Base-by-base conservation (phyloP, 305 asterid genomes). In the Stenogyne calaminthoides region DNA sequence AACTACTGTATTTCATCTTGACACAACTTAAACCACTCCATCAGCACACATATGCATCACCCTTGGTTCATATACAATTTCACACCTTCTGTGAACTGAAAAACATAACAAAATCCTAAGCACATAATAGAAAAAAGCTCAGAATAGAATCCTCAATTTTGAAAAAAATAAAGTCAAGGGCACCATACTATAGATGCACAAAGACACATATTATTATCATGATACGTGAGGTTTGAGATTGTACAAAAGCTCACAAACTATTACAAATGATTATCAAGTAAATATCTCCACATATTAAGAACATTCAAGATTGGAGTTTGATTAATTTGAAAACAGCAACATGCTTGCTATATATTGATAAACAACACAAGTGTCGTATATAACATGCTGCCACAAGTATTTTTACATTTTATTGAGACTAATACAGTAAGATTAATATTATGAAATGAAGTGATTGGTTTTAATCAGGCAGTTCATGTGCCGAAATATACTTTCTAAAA, bases 121-220 rank as follows among this genome's bases (percentile, higher is more conserved):
- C 40, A 65, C 12, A 39, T 4, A 44, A 19, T 7, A 9, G n/a
- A 64, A 22, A 64, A 61, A 55, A 19, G 4, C 12, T 36, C 47
- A 40, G 59, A 57, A 42, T 32, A 74, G 20, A 57, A 74, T 58
- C 42, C 70, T 51, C 44, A 46, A 51, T 34, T 62, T 51, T 2
- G 40, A 72, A 40, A 63, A 25, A 3, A 0, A 3, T 32, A 3
- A 37, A 22, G 37, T 25, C 10, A 6, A 42, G 40, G 39, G 64
- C 44, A 34, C 37, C 55, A 18, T n/a, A 73, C 22, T 51, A 20
- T 67, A 60, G 63, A 36, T 14, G 54, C 54, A 18, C 5, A 46
- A 15, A 42, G 49, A 42, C 25, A 46, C 69, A 32, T 27, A 57
- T 39, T 22, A 18, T 1, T 74, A 65, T 54, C 11, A 74, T 44